These are phyloP conservation scores for Lupinus albus DNA, from an alignment of 306 rosid species.

Conservation along the genomic window DNA sequence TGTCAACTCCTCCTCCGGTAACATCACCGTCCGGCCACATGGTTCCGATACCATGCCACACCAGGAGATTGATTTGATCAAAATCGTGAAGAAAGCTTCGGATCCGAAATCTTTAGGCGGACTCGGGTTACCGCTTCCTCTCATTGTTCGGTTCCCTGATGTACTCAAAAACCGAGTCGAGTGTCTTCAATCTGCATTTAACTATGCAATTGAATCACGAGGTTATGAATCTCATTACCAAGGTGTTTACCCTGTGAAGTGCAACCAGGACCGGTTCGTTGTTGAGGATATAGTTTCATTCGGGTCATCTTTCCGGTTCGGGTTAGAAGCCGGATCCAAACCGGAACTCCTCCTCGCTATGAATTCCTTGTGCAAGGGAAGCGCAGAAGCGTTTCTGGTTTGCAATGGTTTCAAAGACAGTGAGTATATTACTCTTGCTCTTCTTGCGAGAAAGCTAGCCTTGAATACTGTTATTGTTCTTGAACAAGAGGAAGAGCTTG, in stretches of 20 bases:
- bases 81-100: slow-evolving; percentile 66
- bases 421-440: slow-evolving; percentile 65
- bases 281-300: slow-evolving; percentile 67
- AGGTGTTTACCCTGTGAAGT: slow-evolving; percentile 75
- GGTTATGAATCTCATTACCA: slow-evolving; percentile 61
- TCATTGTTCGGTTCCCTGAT: slow-evolving; percentile 61
- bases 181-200: slow-evolving; percentile 63
- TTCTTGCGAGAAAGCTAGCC: slow-evolving; percentile 63
- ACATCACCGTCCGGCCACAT: slow-evolving; percentile 58
- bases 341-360: slow-evolving; percentile 71
- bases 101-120: slow-evolving; percentile 60
- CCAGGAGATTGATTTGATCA: slow-evolving; percentile 69
- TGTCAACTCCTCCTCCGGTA: slow-evolving; percentile 56
- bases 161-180: slow-evolving; percentile 63
- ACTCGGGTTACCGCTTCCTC: slow-evolving; percentile 64
- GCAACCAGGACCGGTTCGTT: slow-evolving; percentile 72
- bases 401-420: slow-evolving; percentile 68
- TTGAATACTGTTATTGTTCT: slow-evolving; percentile 66
- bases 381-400: slow-evolving; percentile 52
- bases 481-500: slow-evolving; percentile 71
- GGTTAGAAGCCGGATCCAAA: slow-evolving; percentile 71
- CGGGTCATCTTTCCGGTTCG: slow-evolving; percentile 66
- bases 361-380: slow-evolving; percentile 74
- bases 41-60: slow-evolving; percentile 57
- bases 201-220: slow-evolving; percentile 53